Evolutionary conservation across 23 red algal species (phyloP).

Genomic region (Chondrus crispus): DNA sequence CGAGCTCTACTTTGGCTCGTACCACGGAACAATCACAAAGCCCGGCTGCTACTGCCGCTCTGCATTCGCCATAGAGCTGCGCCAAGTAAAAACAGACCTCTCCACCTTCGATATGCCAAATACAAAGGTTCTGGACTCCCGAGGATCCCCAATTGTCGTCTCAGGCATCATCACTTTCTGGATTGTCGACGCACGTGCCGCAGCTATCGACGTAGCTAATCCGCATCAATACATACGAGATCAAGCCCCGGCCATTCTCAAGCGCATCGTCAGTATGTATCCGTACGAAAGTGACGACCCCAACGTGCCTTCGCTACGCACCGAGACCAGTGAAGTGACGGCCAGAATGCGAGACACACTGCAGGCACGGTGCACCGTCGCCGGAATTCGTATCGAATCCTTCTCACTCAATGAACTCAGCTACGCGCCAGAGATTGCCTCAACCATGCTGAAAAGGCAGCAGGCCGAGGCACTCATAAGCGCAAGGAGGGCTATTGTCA

Average conservation of each 20-base stretch:
- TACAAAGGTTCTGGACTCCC: slow-evolving; percentile 46
- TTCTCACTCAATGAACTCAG: slow-evolving; percentile 69
- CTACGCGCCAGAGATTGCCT: slow-evolving; percentile 75
- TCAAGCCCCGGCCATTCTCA: slow-evolving; percentile 63
- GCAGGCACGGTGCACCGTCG: slow-evolving; percentile 43
- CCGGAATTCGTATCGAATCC: slow-evolving; percentile 45
- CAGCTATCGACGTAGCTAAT: slow-evolving; percentile 64
- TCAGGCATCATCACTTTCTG: slow-evolving; percentile 60
- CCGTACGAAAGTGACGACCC: slow-evolving; percentile 36
- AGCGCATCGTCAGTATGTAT: slow-evolving; percentile 61
- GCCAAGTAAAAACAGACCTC: slow-evolving; percentile 45
- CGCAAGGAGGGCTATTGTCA: slow-evolving; percentile 47
- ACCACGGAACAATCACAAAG: slow-evolving; percentile 70
- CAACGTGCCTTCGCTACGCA: neutral
- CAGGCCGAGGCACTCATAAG: slow-evolving; percentile 66
- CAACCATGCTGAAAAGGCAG: slow-evolving; percentile 66
- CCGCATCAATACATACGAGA: slow-evolving; percentile 52
- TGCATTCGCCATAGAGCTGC: slow-evolving; percentile 35
- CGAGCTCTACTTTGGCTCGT: slow-evolving; percentile 64
- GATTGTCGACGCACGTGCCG: slow-evolving; percentile 45
- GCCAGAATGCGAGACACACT: slow-evolving; percentile 33
- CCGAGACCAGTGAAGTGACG: slow-evolving; percentile 31
- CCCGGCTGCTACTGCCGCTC: slow-evolving; percentile 72
- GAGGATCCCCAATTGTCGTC: slow-evolving; percentile 58
- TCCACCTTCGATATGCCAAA: slow-evolving; percentile 53